Conservation (phyloP, 2,329 filamentous ascomycete genomes). For the Alternaria novae-zelandiae region DNA sequence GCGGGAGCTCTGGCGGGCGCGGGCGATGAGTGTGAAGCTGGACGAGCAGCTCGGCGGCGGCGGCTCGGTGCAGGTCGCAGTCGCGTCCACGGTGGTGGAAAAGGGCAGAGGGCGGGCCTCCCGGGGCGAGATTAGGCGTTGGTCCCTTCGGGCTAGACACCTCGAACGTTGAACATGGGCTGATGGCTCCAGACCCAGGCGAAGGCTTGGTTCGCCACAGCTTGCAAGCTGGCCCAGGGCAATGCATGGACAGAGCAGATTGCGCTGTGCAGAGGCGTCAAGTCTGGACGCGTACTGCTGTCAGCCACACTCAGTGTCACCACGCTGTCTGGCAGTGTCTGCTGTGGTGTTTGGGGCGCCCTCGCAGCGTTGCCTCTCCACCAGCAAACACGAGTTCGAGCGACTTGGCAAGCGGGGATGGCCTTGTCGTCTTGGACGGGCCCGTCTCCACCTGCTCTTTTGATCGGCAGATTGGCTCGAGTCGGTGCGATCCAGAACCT, state of each 20-base stretch:
- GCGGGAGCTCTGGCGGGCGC: slow-evolving; percentile 17
- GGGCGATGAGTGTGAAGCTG: slow-evolving; percentile 9
- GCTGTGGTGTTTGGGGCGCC: background rate
- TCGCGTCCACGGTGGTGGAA: slow-evolving; percentile 16
- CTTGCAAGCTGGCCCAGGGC: background rate
- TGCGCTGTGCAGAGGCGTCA: background rate
- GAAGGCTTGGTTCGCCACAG: slow-evolving; percentile 4
- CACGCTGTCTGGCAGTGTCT: background rate
- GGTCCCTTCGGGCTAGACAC: slow-evolving; percentile 16
- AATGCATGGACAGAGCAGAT: background rate
- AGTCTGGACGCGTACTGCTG: background rate
- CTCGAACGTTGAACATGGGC: slow-evolving; percentile 10
- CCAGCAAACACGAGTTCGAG: background rate
- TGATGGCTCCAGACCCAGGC: background rate
- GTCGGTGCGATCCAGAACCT: slow-evolving; percentile 3
- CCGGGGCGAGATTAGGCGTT: slow-evolving; percentile 21
- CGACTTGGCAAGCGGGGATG: slow-evolving; percentile 12
- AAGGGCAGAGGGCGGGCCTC: slow-evolving; percentile 15
- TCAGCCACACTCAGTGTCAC: background rate
- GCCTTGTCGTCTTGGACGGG: slow-evolving; percentile 4
- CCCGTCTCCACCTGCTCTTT: background rate
- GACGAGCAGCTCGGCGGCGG: slow-evolving; percentile 2
- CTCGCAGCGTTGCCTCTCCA: background rate
- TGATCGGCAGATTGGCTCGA: background rate
- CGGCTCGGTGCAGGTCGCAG: slow-evolving; percentile 11